Evolutionary conservation across 306 rosid species (phyloP).

Genomic region (Astragalus glycyphyllos): DNA sequence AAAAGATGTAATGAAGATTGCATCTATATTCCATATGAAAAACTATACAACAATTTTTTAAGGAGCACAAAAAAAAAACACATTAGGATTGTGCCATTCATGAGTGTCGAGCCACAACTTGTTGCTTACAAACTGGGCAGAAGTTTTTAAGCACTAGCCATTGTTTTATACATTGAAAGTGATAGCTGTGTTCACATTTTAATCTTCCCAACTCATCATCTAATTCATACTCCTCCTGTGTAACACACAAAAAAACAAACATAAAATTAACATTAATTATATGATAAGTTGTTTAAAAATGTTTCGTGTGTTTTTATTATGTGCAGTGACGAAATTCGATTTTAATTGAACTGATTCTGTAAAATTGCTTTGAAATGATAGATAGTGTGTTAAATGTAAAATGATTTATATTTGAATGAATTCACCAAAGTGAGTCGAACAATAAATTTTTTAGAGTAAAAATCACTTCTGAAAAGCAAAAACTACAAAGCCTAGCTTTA

Average conservation of each 20-base stretch:
- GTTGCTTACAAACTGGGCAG: constrained; percentile 92
- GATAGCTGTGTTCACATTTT: constrained; percentile 83
- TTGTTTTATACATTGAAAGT: constrained; percentile 77
- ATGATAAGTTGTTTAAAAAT: too few relatives aligned
- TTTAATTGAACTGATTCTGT: too few relatives aligned
- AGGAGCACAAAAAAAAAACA: constrained; percentile 24
- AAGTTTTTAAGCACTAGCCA: constrained; percentile 88
- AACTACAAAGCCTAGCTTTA: too few relatives aligned
- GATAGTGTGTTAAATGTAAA: too few relatives aligned
- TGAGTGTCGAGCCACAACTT: constrained; percentile 61
- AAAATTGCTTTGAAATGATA: too few relatives aligned
- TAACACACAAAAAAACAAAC: constrained; percentile 23
- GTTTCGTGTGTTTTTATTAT: too few relatives aligned
- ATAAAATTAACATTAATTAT: constrained; percentile 12
- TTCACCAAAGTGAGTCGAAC: too few relatives aligned
- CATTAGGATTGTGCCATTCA: constrained; percentile 35
- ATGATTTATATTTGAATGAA: too few relatives aligned
- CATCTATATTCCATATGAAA: constrained; percentile 40
- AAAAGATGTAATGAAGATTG: constrained; percentile 48
- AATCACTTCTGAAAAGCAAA: too few relatives aligned
- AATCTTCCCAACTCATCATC: constrained; percentile 89
- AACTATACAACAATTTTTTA: constrained; percentile 64
- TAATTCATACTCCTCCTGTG: constrained; percentile 92
- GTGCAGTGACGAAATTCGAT: too few relatives aligned
- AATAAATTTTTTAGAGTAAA: too few relatives aligned